A percentile compares a stretch with the other conserved stretches of the same genome.
Conservation (phyloP, 2,329 filamentous ascomycete genomes). For the Drechslera avenae region DNA sequence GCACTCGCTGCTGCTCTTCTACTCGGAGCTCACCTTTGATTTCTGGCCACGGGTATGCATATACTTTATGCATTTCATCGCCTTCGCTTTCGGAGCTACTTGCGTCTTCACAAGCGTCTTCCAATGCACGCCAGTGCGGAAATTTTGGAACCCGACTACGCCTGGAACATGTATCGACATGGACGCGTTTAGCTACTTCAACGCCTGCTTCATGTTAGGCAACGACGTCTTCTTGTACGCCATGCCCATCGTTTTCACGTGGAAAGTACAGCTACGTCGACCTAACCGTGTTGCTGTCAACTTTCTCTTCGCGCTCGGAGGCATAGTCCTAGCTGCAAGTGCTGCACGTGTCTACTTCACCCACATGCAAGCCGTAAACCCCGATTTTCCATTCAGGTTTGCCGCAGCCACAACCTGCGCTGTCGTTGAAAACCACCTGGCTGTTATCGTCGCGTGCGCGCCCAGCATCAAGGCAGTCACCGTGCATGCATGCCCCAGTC, state of each 20-base stretch:
- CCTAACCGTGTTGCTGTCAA: constrained; percentile 44
- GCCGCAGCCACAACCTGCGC: constrained; percentile 41
- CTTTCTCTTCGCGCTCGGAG: constrained; percentile 40
- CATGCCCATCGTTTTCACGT: constrained; percentile 48
- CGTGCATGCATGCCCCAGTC: constrained; percentile 30
- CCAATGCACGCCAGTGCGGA: constrained; percentile 45
- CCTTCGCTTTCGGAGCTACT: constrained; percentile 42
- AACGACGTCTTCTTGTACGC: constrained; percentile 48
- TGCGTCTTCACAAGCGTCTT: constrained; percentile 44
- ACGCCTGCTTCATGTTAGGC: constrained; percentile 46
- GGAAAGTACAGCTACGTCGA: constrained; percentile 41
- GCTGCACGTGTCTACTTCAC: constrained; percentile 34
- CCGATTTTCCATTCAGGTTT: constrained; percentile 36
- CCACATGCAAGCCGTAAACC: constrained; percentile 26
- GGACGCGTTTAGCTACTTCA: constrained; percentile 45
- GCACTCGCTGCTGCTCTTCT: constrained; percentile 49
- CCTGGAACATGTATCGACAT: constrained; percentile 44
- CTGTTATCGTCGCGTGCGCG: constrained; percentile 44
- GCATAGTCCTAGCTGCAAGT: constrained; percentile 39
- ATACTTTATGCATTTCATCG: constrained; percentile 42
- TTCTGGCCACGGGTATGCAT: constrained; percentile 32
- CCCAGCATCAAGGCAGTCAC: constrained; percentile 41
- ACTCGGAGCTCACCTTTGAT: constrained; percentile 44
- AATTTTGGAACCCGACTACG: constrained; percentile 35
- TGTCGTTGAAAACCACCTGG: constrained; percentile 46